Evolutionary conservation across 2,329 filamentous ascomycete species (phyloP), one percentile per base, ranked within the genome.

Genomic region (Aureobasidium pullulans): DNA sequence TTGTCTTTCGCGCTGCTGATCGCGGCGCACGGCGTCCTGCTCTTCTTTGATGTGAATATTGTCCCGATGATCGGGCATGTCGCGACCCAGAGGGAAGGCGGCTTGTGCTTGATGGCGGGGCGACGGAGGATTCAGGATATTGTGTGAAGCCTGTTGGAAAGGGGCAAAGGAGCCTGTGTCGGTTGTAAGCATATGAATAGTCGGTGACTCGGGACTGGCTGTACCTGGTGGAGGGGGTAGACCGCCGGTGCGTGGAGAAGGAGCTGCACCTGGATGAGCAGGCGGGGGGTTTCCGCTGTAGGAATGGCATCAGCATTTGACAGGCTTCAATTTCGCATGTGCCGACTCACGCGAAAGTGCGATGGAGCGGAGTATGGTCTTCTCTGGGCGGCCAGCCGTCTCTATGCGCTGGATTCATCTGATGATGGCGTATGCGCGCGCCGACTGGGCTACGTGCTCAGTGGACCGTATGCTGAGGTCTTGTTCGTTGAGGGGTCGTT

Each of bases 1-100:
- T 66, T 89, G 86, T 48, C 81, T 77, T 64, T 85, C 81, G 60
- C 81, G 75, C 62, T 83, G 80, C 59, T 75, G 73, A 15, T 68
- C 70, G 57, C 72, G 71, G 34, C 71, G 67, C 62, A 72, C 72
- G 64, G 80, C 75, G 62, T 85, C 82, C 66, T 86, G 83, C 70
- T 85, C 79, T 65, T 80, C 76, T 79, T 72, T 83, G 77, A 72
- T 81, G 77, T 69, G 79, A 63, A 70, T 77, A 65, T 82, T 78
- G 48, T 66, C 79, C 69, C 62, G 81, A 76, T 60, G 76, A 70
- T 64, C 79, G 77, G 62, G 77, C 71, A 57, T 77, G 77, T 73
- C 61, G 71, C 70, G 57, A 68, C 66, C n/a, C 65, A 61, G 46
- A 78, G 73, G 48, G 71, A 73, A 8, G 75, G 76, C 46, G 16